Conservation (phyloP, 768 basidiomycete species). For the Ephemerocybe angulata region DNA sequence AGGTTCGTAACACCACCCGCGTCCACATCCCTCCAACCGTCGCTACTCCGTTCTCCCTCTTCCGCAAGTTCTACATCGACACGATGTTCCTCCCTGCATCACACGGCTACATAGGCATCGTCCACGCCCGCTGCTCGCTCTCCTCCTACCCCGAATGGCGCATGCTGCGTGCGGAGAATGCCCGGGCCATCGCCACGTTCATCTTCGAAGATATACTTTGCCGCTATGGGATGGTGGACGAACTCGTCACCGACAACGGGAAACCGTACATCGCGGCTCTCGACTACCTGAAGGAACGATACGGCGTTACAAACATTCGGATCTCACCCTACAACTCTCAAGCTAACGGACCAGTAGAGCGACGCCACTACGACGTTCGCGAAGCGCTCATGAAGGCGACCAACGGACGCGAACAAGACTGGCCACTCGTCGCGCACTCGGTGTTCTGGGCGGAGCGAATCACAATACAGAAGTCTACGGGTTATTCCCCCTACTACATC, state of each 20-base stretch:
- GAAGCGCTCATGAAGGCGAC: conserved; percentile 31
- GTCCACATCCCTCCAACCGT: conserved; percentile 26
- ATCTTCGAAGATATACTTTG: conserved; percentile 30
- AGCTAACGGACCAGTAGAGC: conserved; percentile 35
- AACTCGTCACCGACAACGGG: conserved; percentile 34
- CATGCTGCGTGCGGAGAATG: conserved; percentile 20
- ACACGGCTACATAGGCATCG: conserved; percentile 20
- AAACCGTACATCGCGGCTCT: conserved; percentile 22
- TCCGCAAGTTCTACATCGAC: conserved; percentile 25
- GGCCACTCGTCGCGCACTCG: conserved; percentile 13
- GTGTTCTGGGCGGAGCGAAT: conserved; percentile 33
- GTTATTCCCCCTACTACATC: conserved; percentile 33
- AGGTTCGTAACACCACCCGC: conserved; percentile 19
- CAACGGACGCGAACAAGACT: too few relatives aligned
- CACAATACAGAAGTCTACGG: conserved; percentile 25
- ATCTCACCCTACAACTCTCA: conserved; percentile 41
- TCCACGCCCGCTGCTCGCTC: conserved; percentile 23
- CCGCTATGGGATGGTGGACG: conserved; percentile 30
- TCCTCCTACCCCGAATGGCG: conserved; percentile 20
- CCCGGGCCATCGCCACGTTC: conserved; percentile 18
- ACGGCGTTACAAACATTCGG: conserved; percentile 31
- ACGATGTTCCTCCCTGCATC: conserved; percentile 26
- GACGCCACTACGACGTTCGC: conserved; percentile 23
- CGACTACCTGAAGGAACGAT: conserved; percentile 17
- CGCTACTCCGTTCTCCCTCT: conserved; percentile 20